Percentiles rank a stretch among this genome's conserved stretches.
Conservation (phyloP, 73 alveolate genomes). For the Durusdinium trenchii region DNA sequence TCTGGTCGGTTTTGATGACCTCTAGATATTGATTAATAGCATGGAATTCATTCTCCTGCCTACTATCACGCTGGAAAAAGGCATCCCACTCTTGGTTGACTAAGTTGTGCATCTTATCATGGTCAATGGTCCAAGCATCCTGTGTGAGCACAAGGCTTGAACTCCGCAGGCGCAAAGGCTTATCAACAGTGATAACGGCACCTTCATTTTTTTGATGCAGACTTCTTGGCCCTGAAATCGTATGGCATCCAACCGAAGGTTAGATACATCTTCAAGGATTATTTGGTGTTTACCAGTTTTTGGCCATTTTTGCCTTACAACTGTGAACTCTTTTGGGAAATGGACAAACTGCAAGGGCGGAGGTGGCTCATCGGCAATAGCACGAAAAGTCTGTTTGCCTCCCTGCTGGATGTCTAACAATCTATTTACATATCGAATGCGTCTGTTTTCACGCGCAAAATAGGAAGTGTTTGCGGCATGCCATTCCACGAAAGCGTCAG, state of each 20-base stretch:
- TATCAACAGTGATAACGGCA: neutral
- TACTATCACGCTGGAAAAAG: neutral
- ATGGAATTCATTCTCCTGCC: neutral
- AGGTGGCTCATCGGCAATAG: neutral
- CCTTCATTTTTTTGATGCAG: neutral
- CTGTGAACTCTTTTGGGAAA: too few relatives aligned
- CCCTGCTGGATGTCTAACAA: neutral
- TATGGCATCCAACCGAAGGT: neutral
- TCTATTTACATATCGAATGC: neutral
- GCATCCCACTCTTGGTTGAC: neutral
- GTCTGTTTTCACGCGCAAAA: neutral
- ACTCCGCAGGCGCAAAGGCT: neutral
- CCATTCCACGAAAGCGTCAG: neutral
- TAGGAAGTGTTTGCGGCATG: neutral
- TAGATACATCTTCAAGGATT: neutral
- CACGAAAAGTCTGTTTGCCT: neutral
- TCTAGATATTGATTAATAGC: neutral
- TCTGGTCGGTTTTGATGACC: neutral
- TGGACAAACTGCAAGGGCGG: neutral
- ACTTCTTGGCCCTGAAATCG: neutral
- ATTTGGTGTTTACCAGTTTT: neutral
- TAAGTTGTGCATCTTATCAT: neutral
- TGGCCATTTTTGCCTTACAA: neutral
- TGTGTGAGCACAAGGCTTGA: neutral
- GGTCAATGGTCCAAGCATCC: neutral